A percentile compares a stretch with the other conserved stretches of the same genome.
phyloP scores from a whole-genome alignment of 495 filamentous ascomycete species.

The Aspergillus nanangensis region DNA sequence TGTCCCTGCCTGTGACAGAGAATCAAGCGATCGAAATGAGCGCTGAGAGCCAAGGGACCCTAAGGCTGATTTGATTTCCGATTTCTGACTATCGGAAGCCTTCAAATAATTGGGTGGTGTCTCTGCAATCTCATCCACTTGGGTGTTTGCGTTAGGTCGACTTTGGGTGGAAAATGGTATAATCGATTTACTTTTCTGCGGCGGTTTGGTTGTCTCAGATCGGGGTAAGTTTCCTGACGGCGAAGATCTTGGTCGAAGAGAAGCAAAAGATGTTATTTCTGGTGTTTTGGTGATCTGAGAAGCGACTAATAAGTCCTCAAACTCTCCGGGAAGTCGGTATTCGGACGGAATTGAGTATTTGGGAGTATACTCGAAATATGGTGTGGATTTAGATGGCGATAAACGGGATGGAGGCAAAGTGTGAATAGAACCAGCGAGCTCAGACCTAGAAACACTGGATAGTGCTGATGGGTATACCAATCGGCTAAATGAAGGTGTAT shows the following conservation, averaged over 20 bases:
- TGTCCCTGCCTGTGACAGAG: background rate
- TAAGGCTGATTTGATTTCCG: background rate
- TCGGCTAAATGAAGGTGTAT: background rate
- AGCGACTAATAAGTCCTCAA: background rate
- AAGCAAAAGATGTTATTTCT: background rate
- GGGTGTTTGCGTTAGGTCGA: background rate
- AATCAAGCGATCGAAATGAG: background rate
- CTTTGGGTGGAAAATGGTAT: background rate
- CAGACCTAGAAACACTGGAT: background rate
- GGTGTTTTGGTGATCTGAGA: background rate
- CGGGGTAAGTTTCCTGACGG: too few relatives aligned
- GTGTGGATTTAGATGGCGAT: background rate
- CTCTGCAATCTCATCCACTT: conserved; percentile 21
- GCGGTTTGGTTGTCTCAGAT: background rate
- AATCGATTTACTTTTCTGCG: background rate
- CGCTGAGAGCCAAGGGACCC: conserved; percentile 4
- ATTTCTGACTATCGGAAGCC: conserved; percentile 2
- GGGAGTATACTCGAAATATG: background rate
- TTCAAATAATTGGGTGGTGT: conserved; percentile 12
- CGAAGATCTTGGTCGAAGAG: background rate
- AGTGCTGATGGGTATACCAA: background rate
- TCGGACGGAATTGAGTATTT: conserved; percentile 12
- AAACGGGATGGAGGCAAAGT: background rate
- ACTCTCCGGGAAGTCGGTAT: conserved; percentile 16
- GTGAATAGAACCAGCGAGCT: too few relatives aligned